phyloP scores from a whole-genome alignment of 306 rosid species.

The Prunus dulcis region DNA sequence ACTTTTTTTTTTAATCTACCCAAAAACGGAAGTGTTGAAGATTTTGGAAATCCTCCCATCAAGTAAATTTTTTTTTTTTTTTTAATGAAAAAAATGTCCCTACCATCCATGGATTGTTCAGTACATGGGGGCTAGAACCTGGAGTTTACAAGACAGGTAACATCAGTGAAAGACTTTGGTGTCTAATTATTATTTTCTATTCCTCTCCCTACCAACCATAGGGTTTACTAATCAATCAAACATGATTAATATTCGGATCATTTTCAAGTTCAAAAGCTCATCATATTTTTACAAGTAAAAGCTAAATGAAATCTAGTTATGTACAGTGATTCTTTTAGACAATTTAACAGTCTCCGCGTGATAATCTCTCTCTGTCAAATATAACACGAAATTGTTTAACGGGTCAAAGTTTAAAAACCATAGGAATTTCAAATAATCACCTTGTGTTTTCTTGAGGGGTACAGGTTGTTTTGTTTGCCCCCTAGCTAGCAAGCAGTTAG shows the following conservation, averaged over 20 bases:
- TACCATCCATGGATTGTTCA: not conserved
- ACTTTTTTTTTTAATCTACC: too few relatives aligned
- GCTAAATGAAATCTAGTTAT: too few relatives aligned
- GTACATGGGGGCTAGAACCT: not conserved
- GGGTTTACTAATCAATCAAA: not conserved
- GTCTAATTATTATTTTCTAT: not conserved
- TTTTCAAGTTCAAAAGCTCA: not conserved
- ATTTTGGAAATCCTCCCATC: not conserved
- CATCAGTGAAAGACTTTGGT: not conserved
- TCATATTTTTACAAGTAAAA: not conserved
- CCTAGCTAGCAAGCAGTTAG: too few relatives aligned
- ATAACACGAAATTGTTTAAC: too few relatives aligned
- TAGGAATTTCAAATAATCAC: too few relatives aligned
- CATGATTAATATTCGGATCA: not conserved
- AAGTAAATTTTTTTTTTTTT: too few relatives aligned
- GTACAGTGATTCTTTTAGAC: not conserved
- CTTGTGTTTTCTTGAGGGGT: too few relatives aligned
- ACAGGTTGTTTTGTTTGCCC: too few relatives aligned
- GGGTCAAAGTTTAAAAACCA: too few relatives aligned
- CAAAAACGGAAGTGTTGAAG: not conserved
- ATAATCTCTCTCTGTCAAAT: too few relatives aligned
- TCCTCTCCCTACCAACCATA: not conserved
- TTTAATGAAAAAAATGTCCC: too few relatives aligned
- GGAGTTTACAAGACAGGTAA: not conserved
- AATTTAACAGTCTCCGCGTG: not conserved